Base-by-base conservation (phyloP, 176 grass and related monocot genomes). In the Tuctoria greenei region DNA sequence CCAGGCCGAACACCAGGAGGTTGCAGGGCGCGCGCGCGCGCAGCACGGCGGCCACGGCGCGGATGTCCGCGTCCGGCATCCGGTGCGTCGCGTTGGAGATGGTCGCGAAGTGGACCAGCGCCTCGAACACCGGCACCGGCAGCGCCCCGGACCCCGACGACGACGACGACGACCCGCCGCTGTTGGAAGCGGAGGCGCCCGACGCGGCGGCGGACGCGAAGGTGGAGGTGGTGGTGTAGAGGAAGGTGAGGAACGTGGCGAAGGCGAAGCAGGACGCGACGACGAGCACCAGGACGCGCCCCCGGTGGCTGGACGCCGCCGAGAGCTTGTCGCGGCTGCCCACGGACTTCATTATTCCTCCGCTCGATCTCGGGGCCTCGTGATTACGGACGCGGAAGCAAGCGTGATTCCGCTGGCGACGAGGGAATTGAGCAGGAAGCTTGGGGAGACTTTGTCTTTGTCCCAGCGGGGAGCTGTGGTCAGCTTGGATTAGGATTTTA, bases 251-350 rank as follows among this genome's bases (percentile, higher is more conserved):
- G 47, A 91, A 87, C 16, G 90, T 91, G 17, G 93, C 90, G 49
- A 97, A 88, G 52, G 88, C 79, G 73, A 93, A 91, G 85, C 89
- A 93, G 69, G 58, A 89, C 58, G 81, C 86, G 75, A 93, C 64
- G 74, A 93, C 77, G 55, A 79, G 41, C 8, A 89, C 37, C 17
- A 97, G 70, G 44, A 55, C 64, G 26, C 92, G 76, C 35, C n/a
- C n/a, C n/a, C 90, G 93, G 65, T 81, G 85, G 81, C 81, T 45
- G 6, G 46, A 87, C 49, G 78, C 67, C 72, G 87, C 31, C 18
- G 70, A 40, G 14, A 78, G 79, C 71, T 71, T 80, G 85, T 70
- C 54, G 72, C 85, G 64, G 84, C 67, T 77, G 77, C 81, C 86
- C 27, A 79, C 31, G 60, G 86, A 84, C 70, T 84, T 88, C 86